phyloP scores from a whole-genome alignment of 1,284 basidiomycete species.

The Grifola frondosa region DNA sequence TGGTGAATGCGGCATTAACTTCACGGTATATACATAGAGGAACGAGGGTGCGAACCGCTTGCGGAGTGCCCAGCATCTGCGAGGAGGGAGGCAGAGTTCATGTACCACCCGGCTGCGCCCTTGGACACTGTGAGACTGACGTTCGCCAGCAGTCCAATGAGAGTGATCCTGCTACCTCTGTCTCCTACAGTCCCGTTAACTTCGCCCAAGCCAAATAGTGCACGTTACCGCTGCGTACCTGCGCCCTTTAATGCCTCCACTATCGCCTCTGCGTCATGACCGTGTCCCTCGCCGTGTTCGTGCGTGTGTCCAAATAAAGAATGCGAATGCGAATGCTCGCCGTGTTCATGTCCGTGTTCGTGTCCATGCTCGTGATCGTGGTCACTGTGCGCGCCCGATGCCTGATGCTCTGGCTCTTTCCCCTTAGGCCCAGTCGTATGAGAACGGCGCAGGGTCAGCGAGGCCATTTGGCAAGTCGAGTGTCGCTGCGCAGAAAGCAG shows the following conservation, averaged over 20 bases:
- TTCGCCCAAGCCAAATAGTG: background rate
- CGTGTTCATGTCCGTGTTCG: conserved; percentile 29
- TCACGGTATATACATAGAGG: conserved; percentile 12
- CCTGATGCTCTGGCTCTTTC: conserved; percentile 25
- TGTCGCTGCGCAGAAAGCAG: background rate
- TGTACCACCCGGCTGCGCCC: conserved; percentile 81
- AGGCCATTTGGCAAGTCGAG: conserved; percentile 18
- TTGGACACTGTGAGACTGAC: conserved; percentile 82
- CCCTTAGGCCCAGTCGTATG: conserved; percentile 30
- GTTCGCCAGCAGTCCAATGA: conserved; percentile 87
- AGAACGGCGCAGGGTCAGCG: conserved; percentile 20
- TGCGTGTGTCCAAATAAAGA: conserved; percentile 54
- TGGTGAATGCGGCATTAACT: conserved; percentile 25
- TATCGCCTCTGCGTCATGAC: conserved; percentile 69
- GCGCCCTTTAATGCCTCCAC: conserved; percentile 68
- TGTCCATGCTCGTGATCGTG: conserved; percentile 25
- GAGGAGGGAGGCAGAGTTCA: conserved; percentile 89
- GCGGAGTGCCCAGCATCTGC: conserved; percentile 96
- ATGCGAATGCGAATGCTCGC: conserved; percentile 36
- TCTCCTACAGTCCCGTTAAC: conserved; percentile 51
- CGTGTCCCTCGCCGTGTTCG: conserved; percentile 62
- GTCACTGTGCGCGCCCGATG: conserved; percentile 10
- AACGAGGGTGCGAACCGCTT: conserved; percentile 58
- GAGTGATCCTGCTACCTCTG: conserved; percentile 79
- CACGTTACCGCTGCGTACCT: conserved; percentile 43